Base-by-base conservation (phyloP, 345 rosid genomes). In the Salix udensis region DNA sequence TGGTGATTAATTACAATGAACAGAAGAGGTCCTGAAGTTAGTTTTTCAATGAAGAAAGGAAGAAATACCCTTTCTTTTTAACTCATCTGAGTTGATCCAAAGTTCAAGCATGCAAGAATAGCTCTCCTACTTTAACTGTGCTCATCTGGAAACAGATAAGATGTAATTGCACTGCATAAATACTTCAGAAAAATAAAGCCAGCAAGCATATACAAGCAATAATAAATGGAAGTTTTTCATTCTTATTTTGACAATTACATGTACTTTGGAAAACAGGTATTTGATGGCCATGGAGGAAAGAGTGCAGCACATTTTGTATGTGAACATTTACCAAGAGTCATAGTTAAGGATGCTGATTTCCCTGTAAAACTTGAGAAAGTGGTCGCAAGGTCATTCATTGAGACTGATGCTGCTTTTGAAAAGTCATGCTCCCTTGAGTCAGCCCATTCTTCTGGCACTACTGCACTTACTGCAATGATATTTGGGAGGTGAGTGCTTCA, bases 221-320 rank as follows among this genome's bases (percentile, higher is more conserved):
- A 40, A 39, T 28, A 21, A 36, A 34, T 14, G 61, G 14, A 18
- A 55, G 19, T 30, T 58, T 53, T 39, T 55, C 19, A 34, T 69
- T 31, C 60, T 34, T 7, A 16, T 42, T 42, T 74, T 46, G 65
- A 72, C 72, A 23, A 34, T 5, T 67, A 15, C 13, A 37, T 19
- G 48, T 68, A 23, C 24, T 71, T 67, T 78, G 77, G 13, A 61
- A 71, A 65, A 68, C 85, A 91, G 96, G 93, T 92, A 31, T 94
- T 94, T 74, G 95, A 90, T 86, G 98, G 98, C 14, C 98, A 94
- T 67, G 97, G 88, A 61, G 97, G 98, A 71, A 80, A 91, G 77
- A 87, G 83, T 71, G 97, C 97, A 0, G 87, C 97, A 23, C 78
- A 83, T 30, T 95, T 86, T 79, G 94, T 92, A 58, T 85, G 97